These are phyloP conservation scores for Croton laevigatus DNA, from an alignment of 441 rosid genomes.

Conservation along the genomic window DNA sequence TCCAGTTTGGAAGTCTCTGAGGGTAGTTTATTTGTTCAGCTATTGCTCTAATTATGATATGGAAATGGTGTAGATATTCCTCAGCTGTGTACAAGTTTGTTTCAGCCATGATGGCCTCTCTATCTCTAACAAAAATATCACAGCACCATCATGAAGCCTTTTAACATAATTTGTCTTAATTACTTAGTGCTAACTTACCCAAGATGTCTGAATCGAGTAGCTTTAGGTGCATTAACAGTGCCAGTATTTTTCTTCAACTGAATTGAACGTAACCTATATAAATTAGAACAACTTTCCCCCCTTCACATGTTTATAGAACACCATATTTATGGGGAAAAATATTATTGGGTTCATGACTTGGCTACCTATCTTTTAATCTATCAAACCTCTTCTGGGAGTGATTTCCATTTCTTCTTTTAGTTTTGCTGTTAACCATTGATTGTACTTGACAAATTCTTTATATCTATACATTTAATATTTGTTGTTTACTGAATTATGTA, in stretches of 20 bases:
- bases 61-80: background rate
- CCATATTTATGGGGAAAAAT: background rate
- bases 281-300: background rate
- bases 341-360: background rate
- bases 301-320: background rate
- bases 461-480: conserved; percentile 10
- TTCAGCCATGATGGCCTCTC: background rate
- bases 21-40: background rate
- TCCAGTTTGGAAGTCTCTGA: background rate
- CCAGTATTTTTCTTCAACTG: too few species aligned
- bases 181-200: background rate
- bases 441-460: background rate
- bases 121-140: background rate
- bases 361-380: background rate
- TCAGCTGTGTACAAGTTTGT: background rate
- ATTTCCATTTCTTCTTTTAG: background rate
- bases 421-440: background rate
- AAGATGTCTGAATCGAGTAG: background rate
- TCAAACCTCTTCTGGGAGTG: background rate
- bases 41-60: background rate
- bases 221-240: background rate
- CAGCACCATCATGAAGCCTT: too few species aligned
- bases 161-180: background rate
- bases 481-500: conserved; percentile 6
- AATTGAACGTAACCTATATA: too few species aligned